Evolutionary conservation across 2,329 filamentous ascomycete species (phyloP), one percentile per base, ranked within the genome.

Genomic region (Aureobasidium uvarum): DNA sequence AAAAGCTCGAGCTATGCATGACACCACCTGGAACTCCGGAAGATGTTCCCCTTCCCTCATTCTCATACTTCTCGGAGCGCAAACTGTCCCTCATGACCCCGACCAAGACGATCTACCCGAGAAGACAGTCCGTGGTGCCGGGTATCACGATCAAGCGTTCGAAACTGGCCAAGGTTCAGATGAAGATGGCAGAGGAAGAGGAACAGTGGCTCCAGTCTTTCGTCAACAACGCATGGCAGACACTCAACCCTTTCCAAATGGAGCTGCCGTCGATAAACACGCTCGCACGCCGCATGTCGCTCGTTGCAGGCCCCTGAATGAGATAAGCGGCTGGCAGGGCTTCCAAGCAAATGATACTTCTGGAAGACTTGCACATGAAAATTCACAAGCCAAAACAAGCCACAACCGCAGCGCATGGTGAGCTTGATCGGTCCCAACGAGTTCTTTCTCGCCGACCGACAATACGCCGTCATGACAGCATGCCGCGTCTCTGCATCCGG

Each of bases 121-220:
- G 52, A 36, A 39, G 45, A 14, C 63, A 65, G 18, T 63, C 60
- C 31, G 60, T 25, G 60, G 48, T 63, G 8, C 69, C 71, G n/a
- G 72, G 71, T 2, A 74, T 74, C 69, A 72, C 71, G 38, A 69
- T 77, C 60, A 76, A 76, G 69, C 72, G 78, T 66, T 77, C 77
- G 68, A 78, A 77, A 67, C 72, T 82, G 65, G 80, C 80, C 1
- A 78, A 77, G 67, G 72, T 79, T n/a, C 80, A 81, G 70, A 70
- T 78, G 68, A 72, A 75, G 51, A 71, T 82, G 67, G 71, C 79
- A 65, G 68, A 73, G 1, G 80, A 81, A 65, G 79, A 81, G 70
- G 72, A 77, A 28, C 74, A 77, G 63, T 74, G 80, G 68, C 75
- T 81, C 69, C 71, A 77, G 41, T 71, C 77, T 25, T 74, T 79